Evolutionary conservation across 2,329 filamentous ascomycete species (phyloP), one percentile per base, ranked within the genome.

Genomic region (Drechslerella coelobrocha): DNA sequence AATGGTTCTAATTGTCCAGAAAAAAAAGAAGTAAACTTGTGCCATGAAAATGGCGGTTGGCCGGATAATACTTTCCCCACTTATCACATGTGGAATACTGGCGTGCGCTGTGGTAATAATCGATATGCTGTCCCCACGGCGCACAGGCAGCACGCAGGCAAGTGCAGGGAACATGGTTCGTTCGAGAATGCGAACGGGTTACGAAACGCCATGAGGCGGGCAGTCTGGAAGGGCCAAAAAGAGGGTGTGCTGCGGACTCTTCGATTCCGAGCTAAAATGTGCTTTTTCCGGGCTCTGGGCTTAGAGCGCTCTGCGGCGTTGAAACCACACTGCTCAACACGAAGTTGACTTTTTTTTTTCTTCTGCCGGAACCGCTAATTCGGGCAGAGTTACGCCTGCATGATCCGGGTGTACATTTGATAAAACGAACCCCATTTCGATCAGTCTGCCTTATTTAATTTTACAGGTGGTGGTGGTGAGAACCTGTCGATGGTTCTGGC

Each of bases 21-120:
- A 24, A 55, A 45, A 34, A 53, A 60, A 27, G 37, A 31, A 53
- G 54, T n/a, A n/a, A n/a, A n/a, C n/a, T n/a, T n/a, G n/a, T n/a
- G n/a, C n/a, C n/a, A n/a, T n/a, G n/a, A n/a, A n/a, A n/a, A n/a
- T n/a, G n/a, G n/a, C n/a, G n/a, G n/a, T n/a, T n/a, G 54, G 47
- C 54, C 61, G 61, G 61, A 66, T 66, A 66, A 66, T 59, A 23
- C 41, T 55, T 24, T 66, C 47, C 19, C 61, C 53, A 51, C 61
- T 65, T 60, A 66, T 66, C 61, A 66, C 61, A 47, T 54, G 61
- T 59, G 53, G 61, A 66, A 66, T 39, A 14, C 34, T 39, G 12
- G 34, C 34, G 5, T 14, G 3, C 34, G n/a, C 12, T n/a, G 34
- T 39, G 12, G 4, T n/a, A 14, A 10, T 6, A 34, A 34, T 12